Percentiles rank a stretch among this genome's conserved stretches.
These are phyloP conservation scores for Tetrapyrgos nigripes DNA, from an alignment of 1,284 basidiomycete species.

Conservation along the genomic window DNA sequence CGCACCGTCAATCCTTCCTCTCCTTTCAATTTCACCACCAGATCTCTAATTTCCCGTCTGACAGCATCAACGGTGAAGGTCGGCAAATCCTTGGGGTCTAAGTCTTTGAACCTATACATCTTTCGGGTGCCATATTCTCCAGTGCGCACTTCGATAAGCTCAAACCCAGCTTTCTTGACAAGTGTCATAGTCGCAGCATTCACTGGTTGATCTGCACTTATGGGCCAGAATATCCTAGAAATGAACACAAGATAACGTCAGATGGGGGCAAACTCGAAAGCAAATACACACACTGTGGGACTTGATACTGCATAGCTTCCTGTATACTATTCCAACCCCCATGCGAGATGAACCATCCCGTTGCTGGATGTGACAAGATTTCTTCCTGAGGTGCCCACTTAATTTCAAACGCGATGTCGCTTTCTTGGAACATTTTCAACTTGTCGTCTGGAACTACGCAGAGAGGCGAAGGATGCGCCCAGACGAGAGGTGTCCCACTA, in stretches of 20 bases:
- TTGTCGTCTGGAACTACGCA: neutral
- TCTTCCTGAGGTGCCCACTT: constrained; percentile 4
- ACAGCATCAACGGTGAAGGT: constrained; percentile 5
- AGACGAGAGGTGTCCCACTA: constrained; percentile 3
- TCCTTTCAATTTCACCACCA: constrained; percentile 1
- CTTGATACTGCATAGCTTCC: constrained; percentile 3
- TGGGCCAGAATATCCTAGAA: constrained; percentile 9
- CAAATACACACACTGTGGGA: constrained; percentile 6
- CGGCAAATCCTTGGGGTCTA: neutral
- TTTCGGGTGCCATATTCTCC: constrained; percentile 3
- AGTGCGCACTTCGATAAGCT: constrained; percentile 11
- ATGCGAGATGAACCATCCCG: constrained; percentile 12
- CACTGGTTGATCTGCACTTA: constrained; percentile 9
- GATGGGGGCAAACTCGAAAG: neutral
- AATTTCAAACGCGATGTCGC: constrained; percentile 6
- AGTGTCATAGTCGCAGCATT: neutral
- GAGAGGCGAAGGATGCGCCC: constrained; percentile 6
- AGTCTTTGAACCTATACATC: constrained; percentile 3
- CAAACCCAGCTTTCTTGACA: constrained; percentile 6
- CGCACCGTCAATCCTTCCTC: constrained; percentile 10
- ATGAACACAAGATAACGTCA: neutral
- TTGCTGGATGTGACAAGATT: constrained; percentile 3
- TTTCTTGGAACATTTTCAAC: neutral
- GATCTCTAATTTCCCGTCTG: neutral
- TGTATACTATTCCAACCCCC: constrained; percentile 11